Base-by-base conservation (phyloP, 306 rosid species). In the Parietaria judaica region DNA sequence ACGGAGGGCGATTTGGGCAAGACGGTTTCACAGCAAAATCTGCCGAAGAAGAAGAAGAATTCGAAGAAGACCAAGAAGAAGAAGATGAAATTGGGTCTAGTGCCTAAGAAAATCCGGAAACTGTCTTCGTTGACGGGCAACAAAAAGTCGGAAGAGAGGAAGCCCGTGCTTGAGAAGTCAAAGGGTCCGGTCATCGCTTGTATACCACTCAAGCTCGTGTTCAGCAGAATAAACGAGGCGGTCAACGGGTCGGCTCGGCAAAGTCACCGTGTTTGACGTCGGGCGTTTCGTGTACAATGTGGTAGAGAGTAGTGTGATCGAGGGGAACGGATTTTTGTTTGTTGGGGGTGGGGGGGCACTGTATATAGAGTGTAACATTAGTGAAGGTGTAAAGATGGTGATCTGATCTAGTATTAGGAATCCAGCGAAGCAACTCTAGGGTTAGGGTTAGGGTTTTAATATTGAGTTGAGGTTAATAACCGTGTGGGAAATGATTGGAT, bases 221-320 rank as follows among this genome's bases (percentile, higher is more conserved):
- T 92, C 66, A 86, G 96, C 83, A 72, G 95, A 77, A 82, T 92
- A 82, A 73, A 88, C 12, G 94, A 92, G 76, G 95, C 96, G 7
- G 77, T 86, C 74, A 86, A 77, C 31, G 94, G 94, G 14, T 79
- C 70, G 71, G 91, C 78, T 12, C 75, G 88, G 68, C 83, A 77
- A 36, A 68, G 79, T 1, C 79, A 84, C 71, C 79, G 75, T n/a
- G 74, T 58, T 59, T 69, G 69, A 67, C 63, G 17, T 17, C 86
- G 56, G 35, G 79, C 52, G 69, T 81, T 54, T 67, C 67, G 8
- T 82, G 80, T 79, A 84, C 81, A 82, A 79, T 76, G 43, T 73
- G 50, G 66, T 75, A 70, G 73, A 41, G 60, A 70, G 74, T 66
- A 67, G 46, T 61, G 31, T 44, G 39, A 69, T 77, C 66, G 58